Evolutionary conservation across 495 filamentous ascomycete species (phyloP).

Genomic region (Chaetomium fimeti): DNA sequence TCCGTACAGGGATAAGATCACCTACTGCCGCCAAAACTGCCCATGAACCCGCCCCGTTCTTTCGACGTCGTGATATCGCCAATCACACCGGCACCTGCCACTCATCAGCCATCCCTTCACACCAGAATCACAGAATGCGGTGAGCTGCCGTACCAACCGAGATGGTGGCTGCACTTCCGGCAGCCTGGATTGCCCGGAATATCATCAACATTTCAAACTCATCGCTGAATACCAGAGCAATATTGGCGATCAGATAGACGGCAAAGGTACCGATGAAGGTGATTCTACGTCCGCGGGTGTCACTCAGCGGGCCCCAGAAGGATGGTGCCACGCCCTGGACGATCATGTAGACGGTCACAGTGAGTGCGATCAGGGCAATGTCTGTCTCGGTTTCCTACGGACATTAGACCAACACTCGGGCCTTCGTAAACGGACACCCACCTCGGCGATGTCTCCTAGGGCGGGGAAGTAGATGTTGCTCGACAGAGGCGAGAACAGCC

Average conservation of each 20-base stretch:
- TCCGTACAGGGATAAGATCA: not conserved
- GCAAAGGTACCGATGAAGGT: not conserved
- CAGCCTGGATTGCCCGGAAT: not conserved
- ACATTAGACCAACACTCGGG: not conserved
- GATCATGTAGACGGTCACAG: not conserved
- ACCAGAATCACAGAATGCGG: not conserved
- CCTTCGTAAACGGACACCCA: not conserved
- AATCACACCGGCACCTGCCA: not conserved
- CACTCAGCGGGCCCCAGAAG: not conserved
- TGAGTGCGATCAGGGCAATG: not conserved
- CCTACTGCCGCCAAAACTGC: not conserved
- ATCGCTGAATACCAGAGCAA: not conserved
- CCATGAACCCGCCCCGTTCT: not conserved
- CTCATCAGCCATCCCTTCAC: not conserved
- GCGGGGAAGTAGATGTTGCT: not conserved
- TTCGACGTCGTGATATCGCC: not conserved
- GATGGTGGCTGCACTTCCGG: not conserved
- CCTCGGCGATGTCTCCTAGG: not conserved
- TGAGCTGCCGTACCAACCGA: not conserved
- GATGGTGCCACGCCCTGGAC: not conserved
- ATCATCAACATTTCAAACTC: constrained; percentile 1
- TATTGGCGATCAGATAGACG: not conserved
- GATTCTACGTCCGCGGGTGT: not conserved
- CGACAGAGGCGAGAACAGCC: not conserved
- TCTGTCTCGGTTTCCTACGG: not conserved